Conservation (phyloP, 164 flowering plant genomes). For the Aristolochia californica region DNA sequence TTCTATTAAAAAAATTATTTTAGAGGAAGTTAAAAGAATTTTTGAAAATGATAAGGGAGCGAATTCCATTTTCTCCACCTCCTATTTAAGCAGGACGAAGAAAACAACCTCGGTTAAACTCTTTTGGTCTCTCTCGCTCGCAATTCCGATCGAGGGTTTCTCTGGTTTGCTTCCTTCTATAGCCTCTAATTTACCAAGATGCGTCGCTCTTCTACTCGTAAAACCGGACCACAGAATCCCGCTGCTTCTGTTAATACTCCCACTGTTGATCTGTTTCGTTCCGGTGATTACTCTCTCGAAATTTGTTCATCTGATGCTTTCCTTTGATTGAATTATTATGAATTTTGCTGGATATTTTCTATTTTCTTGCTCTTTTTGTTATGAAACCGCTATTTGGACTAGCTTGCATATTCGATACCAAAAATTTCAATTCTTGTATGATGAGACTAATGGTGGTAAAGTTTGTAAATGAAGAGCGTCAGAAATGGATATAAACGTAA, state of each 20-base stretch:
- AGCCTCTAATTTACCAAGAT: not conserved
- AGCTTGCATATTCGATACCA: too few relatives aligned
- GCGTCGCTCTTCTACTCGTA: slow-evolving; percentile 31
- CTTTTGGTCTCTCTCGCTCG: too few relatives aligned
- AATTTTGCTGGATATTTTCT: not conserved
- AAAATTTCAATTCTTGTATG: too few relatives aligned
- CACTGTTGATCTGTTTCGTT: slow-evolving; percentile 37
- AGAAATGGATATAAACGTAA: too few relatives aligned
- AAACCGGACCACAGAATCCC: slow-evolving; percentile 29
- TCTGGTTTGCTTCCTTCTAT: not conserved
- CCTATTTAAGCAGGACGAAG: not conserved
- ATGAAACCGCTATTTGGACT: too few relatives aligned
- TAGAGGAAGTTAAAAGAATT: too few relatives aligned
- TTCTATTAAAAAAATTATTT: too few relatives aligned
- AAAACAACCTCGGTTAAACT: too few relatives aligned
- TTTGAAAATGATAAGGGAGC: too few relatives aligned
- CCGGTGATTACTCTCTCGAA: slow-evolving; percentile 24
- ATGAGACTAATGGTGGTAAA: too few relatives aligned
- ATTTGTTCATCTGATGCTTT: not conserved
- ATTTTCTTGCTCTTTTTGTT: not conserved
- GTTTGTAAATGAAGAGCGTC: too few relatives aligned
- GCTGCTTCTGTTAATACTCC: slow-evolving; percentile 25
- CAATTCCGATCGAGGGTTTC: not conserved
- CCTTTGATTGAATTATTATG: not conserved
- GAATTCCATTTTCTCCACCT: too few relatives aligned